Conservation (phyloP, 139 green algal species). For the Chlamydomonas asymmetrica region DNA sequence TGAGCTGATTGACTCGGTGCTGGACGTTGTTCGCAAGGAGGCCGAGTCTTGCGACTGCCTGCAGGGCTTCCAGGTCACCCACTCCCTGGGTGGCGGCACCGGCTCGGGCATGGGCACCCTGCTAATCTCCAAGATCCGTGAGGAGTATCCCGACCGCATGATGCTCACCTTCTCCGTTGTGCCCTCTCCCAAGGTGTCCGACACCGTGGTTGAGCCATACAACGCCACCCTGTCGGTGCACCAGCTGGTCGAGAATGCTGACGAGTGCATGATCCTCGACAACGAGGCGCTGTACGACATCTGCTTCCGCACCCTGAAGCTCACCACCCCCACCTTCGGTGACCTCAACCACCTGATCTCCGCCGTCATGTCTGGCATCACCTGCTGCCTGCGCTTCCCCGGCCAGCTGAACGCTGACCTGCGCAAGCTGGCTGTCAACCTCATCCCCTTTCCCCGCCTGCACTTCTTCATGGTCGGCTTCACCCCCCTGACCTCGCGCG, state of each 20-base stretch:
- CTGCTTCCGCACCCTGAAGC: constrained; percentile 99
- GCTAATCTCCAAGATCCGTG: constrained; percentile 97
- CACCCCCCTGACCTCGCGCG: constrained; percentile 93
- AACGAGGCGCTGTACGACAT: constrained; percentile 99
- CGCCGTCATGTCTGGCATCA: constrained; percentile 99
- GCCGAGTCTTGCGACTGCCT: constrained; percentile 98
- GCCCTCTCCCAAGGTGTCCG: constrained; percentile 98
- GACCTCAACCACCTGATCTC: constrained; percentile 99
- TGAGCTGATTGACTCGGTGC: constrained; percentile 97
- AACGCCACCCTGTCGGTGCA: constrained; percentile 99
- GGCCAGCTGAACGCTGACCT: constrained; percentile 99
- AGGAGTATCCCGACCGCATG: constrained; percentile 98
- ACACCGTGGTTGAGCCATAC: constrained; percentile 99
- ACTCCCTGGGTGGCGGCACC: constrained; percentile 94
- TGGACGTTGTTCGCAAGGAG: constrained; percentile 99
- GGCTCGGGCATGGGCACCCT: constrained; percentile 98
- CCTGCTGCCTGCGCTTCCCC: constrained; percentile 99
- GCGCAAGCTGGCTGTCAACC: constrained; percentile 98
- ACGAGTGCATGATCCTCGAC: constrained; percentile 99
- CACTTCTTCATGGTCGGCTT: constrained; percentile 99
- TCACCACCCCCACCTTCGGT: constrained; percentile 97
- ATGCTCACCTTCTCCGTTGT: constrained; percentile 99
- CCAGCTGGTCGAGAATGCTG: constrained; percentile 99
- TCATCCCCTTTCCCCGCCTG: constrained; percentile 98
- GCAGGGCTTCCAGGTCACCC: constrained; percentile 95